Conservation (phyloP, 2,329 filamentous ascomycete species). For the Colletotrichum spaethianum region DNA sequence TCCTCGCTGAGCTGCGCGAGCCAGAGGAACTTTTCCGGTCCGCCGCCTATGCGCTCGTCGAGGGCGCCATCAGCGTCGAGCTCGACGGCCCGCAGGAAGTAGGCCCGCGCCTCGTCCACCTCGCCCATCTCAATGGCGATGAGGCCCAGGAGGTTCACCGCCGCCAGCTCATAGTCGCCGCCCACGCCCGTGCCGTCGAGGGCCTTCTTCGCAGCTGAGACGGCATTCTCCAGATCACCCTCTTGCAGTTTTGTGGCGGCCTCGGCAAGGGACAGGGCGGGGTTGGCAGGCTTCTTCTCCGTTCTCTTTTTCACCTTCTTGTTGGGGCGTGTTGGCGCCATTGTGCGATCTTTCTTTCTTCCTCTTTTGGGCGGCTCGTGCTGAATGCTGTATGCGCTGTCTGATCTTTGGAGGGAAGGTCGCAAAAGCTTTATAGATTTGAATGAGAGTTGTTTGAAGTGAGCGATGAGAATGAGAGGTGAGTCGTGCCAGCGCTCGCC, state of each 20-base stretch:
- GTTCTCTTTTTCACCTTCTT: conserved; percentile 54
- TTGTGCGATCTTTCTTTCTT: conserved; percentile 39
- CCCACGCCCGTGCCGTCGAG: conserved; percentile 59
- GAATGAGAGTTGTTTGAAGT: neutral
- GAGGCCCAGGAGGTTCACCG: conserved; percentile 83
- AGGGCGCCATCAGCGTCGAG: conserved; percentile 83
- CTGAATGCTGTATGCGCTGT: neutral
- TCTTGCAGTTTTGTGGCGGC: conserved; percentile 59
- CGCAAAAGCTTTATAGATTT: neutral
- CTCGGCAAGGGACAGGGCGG: conserved; percentile 52
- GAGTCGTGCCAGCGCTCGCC: conserved; percentile 8
- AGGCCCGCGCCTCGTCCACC: conserved; percentile 78
- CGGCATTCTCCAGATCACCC: conserved; percentile 58
- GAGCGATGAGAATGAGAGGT: conserved; percentile 20
- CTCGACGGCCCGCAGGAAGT: conserved; percentile 80
- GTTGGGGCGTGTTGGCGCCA: conserved; percentile 59
- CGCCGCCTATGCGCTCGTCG: conserved; percentile 81
- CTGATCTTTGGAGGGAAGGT: neutral
- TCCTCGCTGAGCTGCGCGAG: conserved; percentile 89
- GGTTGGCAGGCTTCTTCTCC: conserved; percentile 44
- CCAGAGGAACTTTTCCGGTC: conserved; percentile 95
- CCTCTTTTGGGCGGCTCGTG: neutral
- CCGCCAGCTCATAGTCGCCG: conserved; percentile 71
- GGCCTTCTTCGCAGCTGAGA: conserved; percentile 57
- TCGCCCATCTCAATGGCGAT: conserved; percentile 88